Base-by-base conservation (phyloP, 2,329 filamentous ascomycete genomes). In the Aspergillus ruber region DNA sequence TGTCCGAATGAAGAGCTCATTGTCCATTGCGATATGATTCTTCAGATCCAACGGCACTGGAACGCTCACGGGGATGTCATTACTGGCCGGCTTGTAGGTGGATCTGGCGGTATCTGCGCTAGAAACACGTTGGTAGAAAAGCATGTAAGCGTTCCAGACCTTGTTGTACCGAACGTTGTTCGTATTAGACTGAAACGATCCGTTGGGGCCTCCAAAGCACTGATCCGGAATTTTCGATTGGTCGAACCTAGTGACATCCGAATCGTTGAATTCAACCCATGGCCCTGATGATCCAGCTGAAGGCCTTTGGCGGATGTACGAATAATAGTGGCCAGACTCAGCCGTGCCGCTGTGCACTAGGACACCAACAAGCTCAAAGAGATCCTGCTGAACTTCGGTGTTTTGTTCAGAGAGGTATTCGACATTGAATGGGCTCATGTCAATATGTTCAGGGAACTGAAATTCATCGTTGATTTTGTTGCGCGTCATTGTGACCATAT, bases 391-490 rank as follows among this genome's bases (percentile, higher is more conserved):
- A 3, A 71, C 68, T 3, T 77, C 72, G 3, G 74, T 66, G 1
- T 75, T 70, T 3, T 81, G 75, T 48, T 87, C 77, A 54, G 83
- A 87, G 27, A 96, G 78, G 60, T 90, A 79, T 39, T 90, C 86
- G n/a, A 94, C 82, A 13, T 88, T 95, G 71, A 95, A 98, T 0
- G 85, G 88, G 6, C 83, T 82, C 82, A 98, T 88, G 62, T 98
- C 85, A 50, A 98, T 87, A 43, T 76, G 79, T 10, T 78, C 74
- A 0, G 94, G 91, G 55, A 98, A 98, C 4, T 86, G 80, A 63
- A 98, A 98, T 55, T 88, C 80, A 63, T 97, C 93, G 64, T 98
- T 96, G 68, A 97, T 93, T 72, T 98, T 98, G 70, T 81, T 89
- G 57, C 90, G 79, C 69, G 85, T 81, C 64, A 94, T 79, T 2